Evolutionary conservation across 108 stramenopile species (phyloP), one percentile per base, ranked within the genome.

Genomic region (Asterionellopsis glacialis): DNA sequence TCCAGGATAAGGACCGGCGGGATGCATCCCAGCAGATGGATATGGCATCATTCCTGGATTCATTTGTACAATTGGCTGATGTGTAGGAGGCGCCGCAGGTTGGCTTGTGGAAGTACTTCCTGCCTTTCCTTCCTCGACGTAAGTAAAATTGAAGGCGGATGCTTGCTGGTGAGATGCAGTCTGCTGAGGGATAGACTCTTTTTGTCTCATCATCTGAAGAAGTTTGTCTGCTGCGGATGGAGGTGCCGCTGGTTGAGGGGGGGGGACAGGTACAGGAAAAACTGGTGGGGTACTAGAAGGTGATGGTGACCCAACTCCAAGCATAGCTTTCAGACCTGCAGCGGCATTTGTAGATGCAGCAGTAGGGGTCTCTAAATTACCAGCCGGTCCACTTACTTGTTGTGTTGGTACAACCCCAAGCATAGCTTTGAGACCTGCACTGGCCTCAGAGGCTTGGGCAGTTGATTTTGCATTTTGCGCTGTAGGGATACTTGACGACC

Each of bases 131-230:
- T 85, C 91, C 55, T 81, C 80, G 16, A 81, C 74, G 72, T 93
- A 93, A 0, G 86, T 76, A 55, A 93, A 93, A 60, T 90, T 93
- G 57, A 93, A 93, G 0, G 68, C 64, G 12, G 85, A 66, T 24
- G 49, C 59, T 10, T 56, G 66, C 15, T 21, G 26, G 22, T 55
- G 64, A 49, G 53, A 45, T 24, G 49, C 12, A 18, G 58, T 48
- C 21, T 55, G 28, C 10, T 52, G 69, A 27, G 66, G 23, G 0
- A 47, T 56, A 41, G 21, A 45, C 40, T 67, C 48, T 54, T 64
- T 69, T 1, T 72, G 42, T 4, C 38, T 51, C 80, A 88, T 85
- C 45, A 93, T 40, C 33, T 68, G 75, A 41, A 85, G 51, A 7
- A 93, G 67, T 39, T 81, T 74, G 39, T 89, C 86, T 16, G 88